Conservation (phyloP, 2,329 filamentous ascomycete species). For the Aspergillus udagawae region DNA sequence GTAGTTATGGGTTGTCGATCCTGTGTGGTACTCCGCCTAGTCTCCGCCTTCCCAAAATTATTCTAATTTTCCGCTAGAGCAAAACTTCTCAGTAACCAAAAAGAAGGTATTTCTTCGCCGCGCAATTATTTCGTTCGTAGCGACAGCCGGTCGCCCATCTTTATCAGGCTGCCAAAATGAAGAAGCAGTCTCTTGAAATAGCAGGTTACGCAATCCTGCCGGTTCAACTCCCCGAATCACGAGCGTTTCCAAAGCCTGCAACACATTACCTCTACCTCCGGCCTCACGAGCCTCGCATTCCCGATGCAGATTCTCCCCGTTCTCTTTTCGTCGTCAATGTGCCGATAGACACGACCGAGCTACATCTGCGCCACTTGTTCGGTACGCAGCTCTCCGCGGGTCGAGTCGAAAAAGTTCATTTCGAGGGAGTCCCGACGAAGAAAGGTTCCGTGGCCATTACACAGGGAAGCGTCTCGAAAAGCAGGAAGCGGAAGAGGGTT, state of each 20-base stretch:
- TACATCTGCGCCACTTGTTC: constrained; percentile 73
- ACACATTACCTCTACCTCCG: constrained; percentile 86
- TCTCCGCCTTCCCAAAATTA: constrained; percentile 13
- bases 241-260: constrained; percentile 58
- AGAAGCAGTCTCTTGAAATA: constrained; percentile 38
- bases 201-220: constrained; percentile 67
- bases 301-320: constrained; percentile 67
- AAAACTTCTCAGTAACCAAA: not conserved
- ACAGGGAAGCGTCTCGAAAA: constrained; percentile 24
- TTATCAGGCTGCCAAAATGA: constrained; percentile 27
- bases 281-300: constrained; percentile 73
- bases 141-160: not conserved
- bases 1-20: not conserved
- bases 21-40: not conserved
- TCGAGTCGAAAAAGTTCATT: constrained; percentile 71
- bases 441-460: constrained; percentile 14
- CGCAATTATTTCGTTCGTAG: not conserved
- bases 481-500: constrained; percentile 55
- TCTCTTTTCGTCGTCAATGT: constrained; percentile 90
- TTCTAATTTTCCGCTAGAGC: constrained; percentile 15
- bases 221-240: constrained; percentile 60
- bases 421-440: constrained; percentile 53
- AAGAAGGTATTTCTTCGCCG: not conserved
- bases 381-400: constrained; percentile 69
- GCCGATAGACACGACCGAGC: constrained; percentile 75